Evolutionary conservation across 805 yeast genomes (phyloP).

Genomic region (Kodamaea laetipori): DNA sequence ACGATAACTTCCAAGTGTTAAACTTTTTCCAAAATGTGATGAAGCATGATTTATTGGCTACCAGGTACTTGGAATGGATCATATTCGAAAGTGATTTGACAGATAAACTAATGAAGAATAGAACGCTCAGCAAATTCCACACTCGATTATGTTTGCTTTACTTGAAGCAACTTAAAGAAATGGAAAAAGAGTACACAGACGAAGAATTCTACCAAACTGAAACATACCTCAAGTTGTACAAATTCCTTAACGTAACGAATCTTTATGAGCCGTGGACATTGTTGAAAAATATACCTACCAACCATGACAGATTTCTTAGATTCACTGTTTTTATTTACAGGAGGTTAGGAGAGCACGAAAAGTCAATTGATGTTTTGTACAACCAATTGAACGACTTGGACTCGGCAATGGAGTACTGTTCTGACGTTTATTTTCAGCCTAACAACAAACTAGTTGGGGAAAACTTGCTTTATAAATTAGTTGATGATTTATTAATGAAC

Average conservation of each 20-base stretch:
- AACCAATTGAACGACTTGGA: constrained; percentile 56
- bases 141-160: constrained; percentile 39
- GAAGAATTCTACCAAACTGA: constrained; percentile 15
- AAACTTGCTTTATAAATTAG: constrained; percentile 48
- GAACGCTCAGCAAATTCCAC: constrained; percentile 30
- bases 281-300: constrained; percentile 34
- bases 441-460: constrained; percentile 42
- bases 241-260: constrained; percentile 33
- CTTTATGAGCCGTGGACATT: constrained; percentile 42
- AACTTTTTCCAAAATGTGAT: constrained; percentile 44
- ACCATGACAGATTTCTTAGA: constrained; percentile 36
- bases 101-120: constrained; percentile 18
- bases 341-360: constrained; percentile 59
- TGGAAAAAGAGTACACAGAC: constrained; percentile 10
- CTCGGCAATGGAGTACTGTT: constrained; percentile 64
- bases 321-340: constrained; percentile 60
- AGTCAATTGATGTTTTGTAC: constrained; percentile 63
- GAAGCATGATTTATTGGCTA: constrained; percentile 26
- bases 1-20: constrained; percentile 56
- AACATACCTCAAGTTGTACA: constrained; percentile 34
- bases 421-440: constrained; percentile 42
- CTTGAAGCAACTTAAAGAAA: constrained; percentile 25
- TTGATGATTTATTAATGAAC: constrained; percentile 49
- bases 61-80: constrained; percentile 51
- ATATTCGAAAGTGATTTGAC: constrained; percentile 37